Base-by-base conservation (phyloP, 2,329 filamentous ascomycete species). In the Elsinoe necatrix region DNA sequence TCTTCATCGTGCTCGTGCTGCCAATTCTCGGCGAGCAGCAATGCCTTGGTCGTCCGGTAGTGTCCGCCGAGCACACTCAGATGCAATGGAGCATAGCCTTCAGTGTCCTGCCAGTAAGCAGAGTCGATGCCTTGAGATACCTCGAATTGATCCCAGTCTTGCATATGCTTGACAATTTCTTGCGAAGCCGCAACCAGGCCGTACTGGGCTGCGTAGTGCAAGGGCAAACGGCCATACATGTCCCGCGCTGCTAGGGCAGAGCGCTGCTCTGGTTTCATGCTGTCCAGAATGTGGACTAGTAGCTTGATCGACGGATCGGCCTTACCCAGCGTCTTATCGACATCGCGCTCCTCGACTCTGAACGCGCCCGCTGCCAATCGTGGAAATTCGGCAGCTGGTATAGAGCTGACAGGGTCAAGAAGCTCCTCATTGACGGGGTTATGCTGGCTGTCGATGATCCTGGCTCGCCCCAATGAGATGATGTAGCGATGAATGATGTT, bases 201-300 rank as follows among this genome's bases (percentile, higher is more conserved):
- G 67, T 95, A 95, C 68, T 97, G 90, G 0, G 93, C 92, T 2
- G 90, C 90, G 67, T 96, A 96, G 69, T 97, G 92, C 9, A 97
- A 77, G 1, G 92, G 90, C 12, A 92, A 79, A 3, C 92, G 86
- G 2, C 89, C 91, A 59, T 92, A 87, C 0, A 83, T 79, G 71
- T 97, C 92, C 58, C 80, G 83, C 11, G 81, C 80, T 51, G 80
- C 75, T 9, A 97, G 74, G 0, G 86, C 85, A 11, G 69, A 62
- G 9, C 85, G 81, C 63, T 97, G 92, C 8, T 80, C 74, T 0
- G 80, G 77, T 9, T 76, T 80, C 6, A 98, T 77, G 25, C 78
- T 76, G 47, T 90, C 84, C 3, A 98, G 76, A 6, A 85, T 65
- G 65, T 79, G 79, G 14, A 73, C 64, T 20, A 86, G 68, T 25